Base-by-base conservation (phyloP, 495 filamentous ascomycete species). In the Penicillium bialowiezense region DNA sequence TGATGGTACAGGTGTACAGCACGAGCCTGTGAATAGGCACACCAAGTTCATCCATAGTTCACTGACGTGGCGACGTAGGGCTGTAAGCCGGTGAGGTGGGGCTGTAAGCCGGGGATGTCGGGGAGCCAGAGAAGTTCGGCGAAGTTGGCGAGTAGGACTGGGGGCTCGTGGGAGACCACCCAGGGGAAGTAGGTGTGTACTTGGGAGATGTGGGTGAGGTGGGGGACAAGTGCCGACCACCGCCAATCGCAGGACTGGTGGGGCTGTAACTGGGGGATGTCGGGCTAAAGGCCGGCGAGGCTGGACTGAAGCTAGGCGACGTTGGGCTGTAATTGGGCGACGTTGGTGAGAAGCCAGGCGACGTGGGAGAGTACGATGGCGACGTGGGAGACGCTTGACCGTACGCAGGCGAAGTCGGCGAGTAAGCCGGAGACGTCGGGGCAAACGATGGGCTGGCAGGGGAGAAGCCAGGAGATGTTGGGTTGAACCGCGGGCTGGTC, bases 341-440 rank as follows among this genome's bases (percentile, higher is more conserved):
- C 0, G 87, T 90, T 1, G 90, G 88, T 15, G 85, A 90, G 64
- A 90, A 92, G 41, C 74, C 85, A 24, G 91, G 91, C 33, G 89
- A 95, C 0, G 89, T 91, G 0, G 90, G 90, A 55, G 85, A 90
- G 63, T 90, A 92, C 35, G 78, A 83, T 8, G 88, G 88, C 2
- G 79, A 83, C 0, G 83, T 83, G 7, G 84, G 85, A 2, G 84
- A 87, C 10, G 73, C 78, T 41, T 77, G 84, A 38, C 72, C 72
- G 70, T 83, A 81, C 49, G 76, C 74, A 50, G 90, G 90, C 19
- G 89, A 92, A 3, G 87, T 87, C 1, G 90, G 90, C 19, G 88
- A 91, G 69, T 95, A 95, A 0, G 85, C 88, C 24, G 89, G 89
- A 24, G 86, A 91, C 1, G 83, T 79, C 1, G 88, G 86, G 13